phyloP scores from a whole-genome alignment of 164 flowering plant genomes.

The Cinnamomum chago region DNA sequence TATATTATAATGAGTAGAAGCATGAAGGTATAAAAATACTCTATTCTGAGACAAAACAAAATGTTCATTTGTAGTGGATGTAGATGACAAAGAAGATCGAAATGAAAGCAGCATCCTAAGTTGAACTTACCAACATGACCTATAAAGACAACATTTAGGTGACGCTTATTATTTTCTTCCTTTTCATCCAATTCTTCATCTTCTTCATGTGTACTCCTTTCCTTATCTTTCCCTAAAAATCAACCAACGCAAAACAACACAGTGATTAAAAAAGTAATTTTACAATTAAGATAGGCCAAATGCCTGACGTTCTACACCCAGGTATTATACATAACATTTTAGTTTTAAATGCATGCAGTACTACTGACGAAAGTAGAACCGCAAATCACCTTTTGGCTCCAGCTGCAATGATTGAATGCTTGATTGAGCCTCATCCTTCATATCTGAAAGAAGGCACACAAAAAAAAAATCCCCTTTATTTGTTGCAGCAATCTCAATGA shows the following conservation, averaged over 20 bases:
- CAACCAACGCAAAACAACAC: background rate
- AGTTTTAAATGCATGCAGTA: background rate
- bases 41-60: background rate
- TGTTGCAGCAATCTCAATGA: background rate
- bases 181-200: constrained; percentile 34
- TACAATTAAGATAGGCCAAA: background rate
- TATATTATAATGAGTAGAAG: background rate
- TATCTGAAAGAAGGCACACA: constrained; percentile 6
- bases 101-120: constrained; percentile 1
- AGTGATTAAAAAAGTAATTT: background rate
- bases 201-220: constrained; percentile 30
- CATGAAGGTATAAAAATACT: background rate
- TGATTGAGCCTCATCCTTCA: constrained; percentile 22
- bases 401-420: constrained; percentile 16
- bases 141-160: constrained; percentile 89
- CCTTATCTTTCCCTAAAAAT: constrained; percentile 39
- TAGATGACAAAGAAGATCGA: background rate
- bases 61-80: background rate
- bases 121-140: constrained; percentile 87
- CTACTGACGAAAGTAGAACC: background rate
- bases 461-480: background rate
- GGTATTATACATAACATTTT: background rate
- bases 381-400: constrained; percentile 13
- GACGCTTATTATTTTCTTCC: constrained; percentile 55
- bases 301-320: background rate